Evolutionary conservation across 345 rosid species (phyloP), one percentile per base, ranked within the genome.

Genomic region (Turritis glabra): DNA sequence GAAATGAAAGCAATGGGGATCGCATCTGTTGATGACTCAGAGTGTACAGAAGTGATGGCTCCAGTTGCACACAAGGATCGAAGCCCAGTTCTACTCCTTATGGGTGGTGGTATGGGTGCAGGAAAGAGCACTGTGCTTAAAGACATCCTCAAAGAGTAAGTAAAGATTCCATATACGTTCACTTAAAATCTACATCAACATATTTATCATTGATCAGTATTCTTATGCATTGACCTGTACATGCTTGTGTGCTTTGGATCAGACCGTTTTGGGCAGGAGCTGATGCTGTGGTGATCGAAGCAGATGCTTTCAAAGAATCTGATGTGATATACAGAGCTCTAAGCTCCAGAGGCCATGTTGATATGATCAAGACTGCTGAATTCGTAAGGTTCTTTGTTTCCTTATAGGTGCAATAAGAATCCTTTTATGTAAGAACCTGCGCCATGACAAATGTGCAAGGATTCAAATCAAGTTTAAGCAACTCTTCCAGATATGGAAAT

Each of bases 61-160:
- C 98, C 98, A 1, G 86, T 94, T 76, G 97, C 91, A 58, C 95
- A 85, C 61, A 66, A 90, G 21, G 88, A 94, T 58, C 78, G 98
- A 64, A 94, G 98, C 75, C 98, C 96, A 0, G 96, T 91, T 58
- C 87, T 91, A 53, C 91, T 91, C n/a, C 82, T 94, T 57, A 87
- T 94, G 97, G 98, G 97, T 7, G 98, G 98, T 26, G 98, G 98
- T 12, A 94, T 94, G 98, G 98, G 98, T 66, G 98, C 98, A 38
- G 98, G 98, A 37, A 94, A 94, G 84, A 94, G 97, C 87, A 94
- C 97, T 19, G 98, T 94, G 17, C 90, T 90, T 48, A 88, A 91
- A 81, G 98, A 94, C 62, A 91, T 94, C 67, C 89, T 91, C 54
- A 81, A 90, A 84, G 98, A 94, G 98, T 94, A 84, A 61, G 61